These are phyloP conservation scores for Rutstroemia sp. DNA, from an alignment of 2,329 filamentous ascomycete species.

Conservation along the genomic window DNA sequence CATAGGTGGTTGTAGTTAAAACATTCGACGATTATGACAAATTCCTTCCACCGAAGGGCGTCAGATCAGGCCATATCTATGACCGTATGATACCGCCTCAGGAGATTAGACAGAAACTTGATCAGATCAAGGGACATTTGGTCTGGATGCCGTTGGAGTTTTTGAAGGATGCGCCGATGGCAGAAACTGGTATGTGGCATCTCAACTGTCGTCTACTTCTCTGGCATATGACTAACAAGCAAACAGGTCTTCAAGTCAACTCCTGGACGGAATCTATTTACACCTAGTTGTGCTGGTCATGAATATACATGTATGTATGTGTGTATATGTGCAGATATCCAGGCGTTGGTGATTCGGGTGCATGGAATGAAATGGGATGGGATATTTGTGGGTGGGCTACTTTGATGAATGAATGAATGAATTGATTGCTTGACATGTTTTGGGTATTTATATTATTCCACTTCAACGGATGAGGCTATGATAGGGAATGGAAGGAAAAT, in stretches of 20 bases:
- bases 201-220: too few species aligned
- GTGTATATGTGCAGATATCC: too few species aligned
- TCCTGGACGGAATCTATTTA: constrained; percentile 81
- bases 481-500: too few species aligned
- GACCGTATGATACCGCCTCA: constrained; percentile 67
- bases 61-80: constrained; percentile 81
- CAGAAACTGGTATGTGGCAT: constrained; percentile 56
- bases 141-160: constrained; percentile 96
- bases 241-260: constrained; percentile 62
- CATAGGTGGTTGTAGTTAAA: constrained; percentile 48
- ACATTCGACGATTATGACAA: constrained; percentile 84
- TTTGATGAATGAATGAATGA: too few species aligned
- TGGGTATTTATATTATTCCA: too few species aligned
- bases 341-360: too few species aligned
- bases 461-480: too few species aligned
- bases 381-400: too few species aligned
- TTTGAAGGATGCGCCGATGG: constrained; percentile 77
- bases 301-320: too few species aligned
- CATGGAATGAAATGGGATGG: too few species aligned
- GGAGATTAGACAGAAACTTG: constrained; percentile 68
- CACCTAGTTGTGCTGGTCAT: constrained; percentile 38
- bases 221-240: not conserved
- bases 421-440: too few species aligned
- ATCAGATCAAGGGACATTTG: constrained; percentile 76
- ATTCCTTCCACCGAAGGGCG: constrained; percentile 62